A percentile compares a stretch with the other conserved stretches of the same genome.
phyloP scores from a whole-genome alignment of 2,329 filamentous ascomycete species.

The Cadophora sp. region DNA sequence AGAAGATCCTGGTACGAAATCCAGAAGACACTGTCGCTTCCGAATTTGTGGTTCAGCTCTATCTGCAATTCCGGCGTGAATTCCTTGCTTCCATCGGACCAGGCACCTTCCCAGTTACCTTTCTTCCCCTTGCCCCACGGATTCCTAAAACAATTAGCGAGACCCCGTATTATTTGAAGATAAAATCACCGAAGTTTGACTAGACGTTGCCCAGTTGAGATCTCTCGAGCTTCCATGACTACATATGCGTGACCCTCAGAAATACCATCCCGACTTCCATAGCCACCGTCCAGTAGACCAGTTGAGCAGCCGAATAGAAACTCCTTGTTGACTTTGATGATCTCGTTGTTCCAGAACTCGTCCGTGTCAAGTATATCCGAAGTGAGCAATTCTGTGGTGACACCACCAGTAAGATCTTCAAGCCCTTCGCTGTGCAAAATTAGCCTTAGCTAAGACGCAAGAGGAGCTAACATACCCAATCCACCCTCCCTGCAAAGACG shows the following conservation, averaged over 20 bases:
- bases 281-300: slow-evolving; percentile 67
- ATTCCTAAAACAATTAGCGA: slow-evolving; percentile 47
- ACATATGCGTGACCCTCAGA: slow-evolving; percentile 65
- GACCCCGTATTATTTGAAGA: too few species aligned
- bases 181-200: slow-evolving; percentile 56
- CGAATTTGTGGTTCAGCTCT: slow-evolving; percentile 65
- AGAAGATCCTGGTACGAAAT: slow-evolving; percentile 68
- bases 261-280: slow-evolving; percentile 65
- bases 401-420: slow-evolving; percentile 71
- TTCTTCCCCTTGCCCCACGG: slow-evolving; percentile 66
- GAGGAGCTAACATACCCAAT: slow-evolving; percentile 54
- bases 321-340: slow-evolving; percentile 80
- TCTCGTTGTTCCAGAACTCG: slow-evolving; percentile 82
- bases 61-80: slow-evolving; percentile 64
- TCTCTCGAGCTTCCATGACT: slow-evolving; percentile 62
- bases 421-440: slow-evolving; percentile 67
- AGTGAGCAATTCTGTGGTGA: slow-evolving; percentile 72
- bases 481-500: slow-evolving; percentile 77
- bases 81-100: slow-evolving; percentile 64
- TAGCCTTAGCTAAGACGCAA: not conserved
- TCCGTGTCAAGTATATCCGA: slow-evolving; percentile 80
- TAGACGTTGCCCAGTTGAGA: slow-evolving; percentile 60
- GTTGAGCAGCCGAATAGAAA: slow-evolving; percentile 78
- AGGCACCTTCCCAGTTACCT: slow-evolving; percentile 65
- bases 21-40: slow-evolving; percentile 69